These are phyloP conservation scores for Pyrus bretschneideri DNA, from an alignment of 306 rosid genomes.

Conservation along the genomic window DNA sequence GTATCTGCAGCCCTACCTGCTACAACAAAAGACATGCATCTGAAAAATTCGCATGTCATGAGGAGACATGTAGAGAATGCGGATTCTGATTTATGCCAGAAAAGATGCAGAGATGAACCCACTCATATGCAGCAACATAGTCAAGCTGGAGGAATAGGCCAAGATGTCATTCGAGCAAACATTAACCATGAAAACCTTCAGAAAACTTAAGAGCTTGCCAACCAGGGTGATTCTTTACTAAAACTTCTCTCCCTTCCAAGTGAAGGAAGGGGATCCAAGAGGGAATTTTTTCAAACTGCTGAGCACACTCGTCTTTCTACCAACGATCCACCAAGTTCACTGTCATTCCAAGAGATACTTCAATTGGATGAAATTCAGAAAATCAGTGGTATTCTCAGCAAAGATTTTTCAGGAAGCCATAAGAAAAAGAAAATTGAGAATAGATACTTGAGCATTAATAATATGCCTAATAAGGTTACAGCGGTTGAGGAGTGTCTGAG, in stretches of 20 bases:
- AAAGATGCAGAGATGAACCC: conserved; percentile 22
- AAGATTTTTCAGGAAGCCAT: conserved; percentile 17
- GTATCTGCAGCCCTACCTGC: conserved; percentile 22
- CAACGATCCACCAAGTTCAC: conserved; percentile 28
- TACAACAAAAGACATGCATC: conserved; percentile 20
- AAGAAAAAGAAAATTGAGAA: conserved; percentile 44
- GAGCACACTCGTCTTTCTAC: conserved; percentile 18
- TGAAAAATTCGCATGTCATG: conserved; percentile 12
- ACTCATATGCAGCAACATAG: conserved; percentile 25
- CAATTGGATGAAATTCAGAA: conserved; percentile 29
- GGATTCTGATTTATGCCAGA: conserved; percentile 26
- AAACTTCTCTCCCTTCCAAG: conserved; percentile 25
- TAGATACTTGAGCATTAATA: conserved; percentile 23
- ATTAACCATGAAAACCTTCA: conserved; percentile 17
- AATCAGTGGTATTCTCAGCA: conserved; percentile 20
- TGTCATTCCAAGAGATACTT: conserved; percentile 29
- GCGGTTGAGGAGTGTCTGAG: conserved; percentile 21
- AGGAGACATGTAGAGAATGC: conserved; percentile 25
- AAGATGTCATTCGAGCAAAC: conserved; percentile 29
- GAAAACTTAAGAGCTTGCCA: conserved; percentile 21
- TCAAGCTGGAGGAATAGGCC: conserved; percentile 18
- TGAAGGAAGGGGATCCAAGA: conserved; percentile 42
- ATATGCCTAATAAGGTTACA: conserved; percentile 20
- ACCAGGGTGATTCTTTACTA: conserved; percentile 20
- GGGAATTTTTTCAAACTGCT: conserved; percentile 29